phyloP scores from a whole-genome alignment of 345 rosid species.

The Eucalyptus curtisii region DNA sequence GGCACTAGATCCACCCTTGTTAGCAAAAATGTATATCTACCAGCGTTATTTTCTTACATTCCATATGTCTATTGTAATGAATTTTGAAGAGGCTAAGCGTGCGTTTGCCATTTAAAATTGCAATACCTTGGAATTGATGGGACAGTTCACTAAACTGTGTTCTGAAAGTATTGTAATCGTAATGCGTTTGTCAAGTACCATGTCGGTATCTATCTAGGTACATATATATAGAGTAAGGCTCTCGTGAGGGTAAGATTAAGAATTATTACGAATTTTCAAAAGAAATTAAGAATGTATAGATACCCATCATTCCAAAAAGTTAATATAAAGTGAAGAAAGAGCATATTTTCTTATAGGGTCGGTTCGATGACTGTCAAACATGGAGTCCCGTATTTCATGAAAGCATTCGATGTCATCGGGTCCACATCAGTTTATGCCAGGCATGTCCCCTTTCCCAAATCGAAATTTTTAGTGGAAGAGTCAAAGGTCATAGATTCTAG shows the following conservation, averaged over 20 bases:
- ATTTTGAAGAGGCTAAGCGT: neutral
- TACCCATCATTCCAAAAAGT: neutral
- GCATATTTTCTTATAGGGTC: neutral
- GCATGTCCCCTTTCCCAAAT: neutral
- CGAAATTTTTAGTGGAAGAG: slow-evolving; percentile 27
- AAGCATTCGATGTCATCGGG: neutral
- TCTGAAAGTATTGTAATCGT: neutral
- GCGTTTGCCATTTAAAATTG: neutral
- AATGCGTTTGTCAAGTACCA: neutral
- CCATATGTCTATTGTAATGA: neutral
- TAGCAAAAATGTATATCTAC: neutral
- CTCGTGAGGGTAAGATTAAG: neutral
- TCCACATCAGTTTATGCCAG: neutral
- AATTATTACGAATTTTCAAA: neutral
- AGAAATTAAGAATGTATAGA: neutral
- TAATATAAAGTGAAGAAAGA: neutral
- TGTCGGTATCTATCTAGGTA: neutral
- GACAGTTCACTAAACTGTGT: neutral
- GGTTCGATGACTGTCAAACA: neutral
- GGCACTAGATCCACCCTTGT: neutral
- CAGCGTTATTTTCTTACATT: neutral
- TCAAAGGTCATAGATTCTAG: slow-evolving; percentile 36
- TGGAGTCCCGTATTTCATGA: neutral
- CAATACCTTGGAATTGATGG: neutral
- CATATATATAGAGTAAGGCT: neutral